Base-by-base conservation (phyloP, 176 grass and related monocot species). In the Tuctoria greenei region DNA sequence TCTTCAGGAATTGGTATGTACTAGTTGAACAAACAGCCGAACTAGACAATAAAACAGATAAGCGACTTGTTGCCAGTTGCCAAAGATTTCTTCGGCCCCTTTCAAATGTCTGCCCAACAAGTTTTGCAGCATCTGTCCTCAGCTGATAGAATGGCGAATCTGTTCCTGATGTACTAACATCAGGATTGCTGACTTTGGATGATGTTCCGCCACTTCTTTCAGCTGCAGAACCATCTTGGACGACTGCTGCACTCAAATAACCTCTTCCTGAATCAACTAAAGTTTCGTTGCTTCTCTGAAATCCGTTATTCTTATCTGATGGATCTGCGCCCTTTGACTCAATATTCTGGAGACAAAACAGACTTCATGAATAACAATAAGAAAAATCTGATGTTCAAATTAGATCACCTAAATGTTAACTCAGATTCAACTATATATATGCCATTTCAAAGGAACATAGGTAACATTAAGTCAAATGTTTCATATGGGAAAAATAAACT, bases 1-100 rank as follows among this genome's bases (percentile, higher is more conserved):
- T 99, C 72, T 90, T 92, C 72, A 99, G 72, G 77, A 99, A 99
- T 88, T 99, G 95, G 76, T 99, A 94, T 23, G 85, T 99, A 61
- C 95, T 99, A 49, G 91, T 92, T 90, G 91, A 95, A 84, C 79
- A 90, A 79, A 94, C 85, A 84, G 91, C 84, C 25, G 89, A 87
- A 77, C 79, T 90, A 45, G 95, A 94, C 18, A 99, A 77, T 79
- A 99, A 73, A 74, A 92, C 95, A 79, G 89, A 94, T 52, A 99
- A 65, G 56, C 95, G 95, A 90, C 95, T 99, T 79, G 95, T 95
- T 59, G 86, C 84, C 64, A 99, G 85, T 84, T 99, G 91, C 95
- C 95, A 99, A 76, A 99, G 79, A 90, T 99, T 99, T 82, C 87
- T 92, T 87, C 89, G 83, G 52, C 95, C 95, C 88, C 87, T 92